A percentile compares a stretch with the other conserved stretches of the same genome.
phyloP scores from a whole-genome alignment of 1,284 basidiomycete genomes.

The Cutaneotrichosporon mucoides region DNA sequence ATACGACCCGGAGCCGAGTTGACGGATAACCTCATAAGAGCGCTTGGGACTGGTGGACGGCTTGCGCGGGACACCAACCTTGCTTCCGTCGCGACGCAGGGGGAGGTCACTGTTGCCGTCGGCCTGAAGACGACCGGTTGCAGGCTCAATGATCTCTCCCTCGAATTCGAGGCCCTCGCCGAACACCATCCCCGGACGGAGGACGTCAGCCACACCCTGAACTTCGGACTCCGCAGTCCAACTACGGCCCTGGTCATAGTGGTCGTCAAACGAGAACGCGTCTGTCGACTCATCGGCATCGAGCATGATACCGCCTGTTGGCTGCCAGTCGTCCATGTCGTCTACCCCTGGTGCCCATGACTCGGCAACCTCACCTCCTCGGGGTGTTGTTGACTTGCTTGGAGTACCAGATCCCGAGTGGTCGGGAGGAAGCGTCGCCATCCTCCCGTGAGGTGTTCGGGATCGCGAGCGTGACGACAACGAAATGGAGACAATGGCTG shows the following conservation, averaged over 20 bases:
- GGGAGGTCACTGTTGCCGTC: constrained; percentile 29
- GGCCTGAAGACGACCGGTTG: constrained; percentile 30
- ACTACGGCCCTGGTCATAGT: constrained; percentile 16
- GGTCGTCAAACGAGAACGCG: constrained; percentile 18
- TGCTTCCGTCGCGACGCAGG: constrained; percentile 40
- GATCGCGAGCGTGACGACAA: constrained; percentile 41
- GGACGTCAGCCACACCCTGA: constrained; percentile 31
- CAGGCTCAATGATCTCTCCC: constrained; percentile 44
- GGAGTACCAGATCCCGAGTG: constrained; percentile 36
- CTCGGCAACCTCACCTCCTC: constrained; percentile 14
- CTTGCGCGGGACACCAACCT: constrained; percentile 25
- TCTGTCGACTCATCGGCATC: constrained; percentile 24
- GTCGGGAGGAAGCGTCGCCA: constrained; percentile 15
- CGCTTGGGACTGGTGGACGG: constrained; percentile 26
- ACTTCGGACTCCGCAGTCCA: constrained; percentile 24
- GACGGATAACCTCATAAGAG: constrained; percentile 71
- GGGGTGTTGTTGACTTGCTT: constrained; percentile 30
- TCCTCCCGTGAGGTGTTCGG: constrained; percentile 36
- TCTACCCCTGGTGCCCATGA: constrained; percentile 26
- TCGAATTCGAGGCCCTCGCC: constrained; percentile 47
- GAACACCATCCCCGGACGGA: constrained; percentile 40
- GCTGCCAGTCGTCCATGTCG: constrained; percentile 42
- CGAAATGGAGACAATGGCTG: constrained; percentile 44
- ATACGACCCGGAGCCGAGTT: constrained; percentile 82
- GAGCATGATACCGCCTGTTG: constrained; percentile 40